Conservation (phyloP, 73 alveolate genomes). For the Stentor roeselii region DNA sequence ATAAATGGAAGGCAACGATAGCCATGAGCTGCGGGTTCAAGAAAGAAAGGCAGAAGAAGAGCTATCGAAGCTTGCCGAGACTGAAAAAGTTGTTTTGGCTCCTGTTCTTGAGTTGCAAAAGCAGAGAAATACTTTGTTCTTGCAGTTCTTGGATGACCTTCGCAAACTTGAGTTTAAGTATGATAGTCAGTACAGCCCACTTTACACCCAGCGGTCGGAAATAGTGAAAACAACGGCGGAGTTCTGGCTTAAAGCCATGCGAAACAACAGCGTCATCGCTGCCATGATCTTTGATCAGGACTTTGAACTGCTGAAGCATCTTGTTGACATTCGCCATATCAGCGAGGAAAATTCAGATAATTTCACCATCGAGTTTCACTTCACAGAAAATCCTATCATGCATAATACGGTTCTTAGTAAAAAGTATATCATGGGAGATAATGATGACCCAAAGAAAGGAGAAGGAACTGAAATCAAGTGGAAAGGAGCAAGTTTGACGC, state of each 20-base stretch:
- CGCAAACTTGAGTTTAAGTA: background rate
- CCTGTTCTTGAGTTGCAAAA: constrained; percentile 22
- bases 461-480: constrained; percentile 11
- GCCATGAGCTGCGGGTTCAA: background rate
- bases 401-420: background rate
- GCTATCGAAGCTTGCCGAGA: background rate
- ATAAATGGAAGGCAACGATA: constrained; percentile 15
- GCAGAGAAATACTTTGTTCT: constrained; percentile 13
- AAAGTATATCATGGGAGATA: background rate
- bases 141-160: background rate
- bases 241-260: constrained; percentile 15
- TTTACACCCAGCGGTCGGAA: background rate
- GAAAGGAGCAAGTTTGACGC: background rate
- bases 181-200: constrained; percentile 1
- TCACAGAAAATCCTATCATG: background rate
- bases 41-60: constrained; percentile 15
- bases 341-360: background rate
- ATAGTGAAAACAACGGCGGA: background rate
- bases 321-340: background rate
- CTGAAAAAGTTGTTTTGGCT: background rate
- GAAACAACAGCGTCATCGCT: background rate
- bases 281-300: constrained; percentile 7
- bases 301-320: background rate
- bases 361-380: background rate
- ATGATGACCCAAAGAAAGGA: background rate